These are phyloP conservation scores for Psilocybe mexicana DNA, from an alignment of 1,284 basidiomycete species.

Conservation along the genomic window DNA sequence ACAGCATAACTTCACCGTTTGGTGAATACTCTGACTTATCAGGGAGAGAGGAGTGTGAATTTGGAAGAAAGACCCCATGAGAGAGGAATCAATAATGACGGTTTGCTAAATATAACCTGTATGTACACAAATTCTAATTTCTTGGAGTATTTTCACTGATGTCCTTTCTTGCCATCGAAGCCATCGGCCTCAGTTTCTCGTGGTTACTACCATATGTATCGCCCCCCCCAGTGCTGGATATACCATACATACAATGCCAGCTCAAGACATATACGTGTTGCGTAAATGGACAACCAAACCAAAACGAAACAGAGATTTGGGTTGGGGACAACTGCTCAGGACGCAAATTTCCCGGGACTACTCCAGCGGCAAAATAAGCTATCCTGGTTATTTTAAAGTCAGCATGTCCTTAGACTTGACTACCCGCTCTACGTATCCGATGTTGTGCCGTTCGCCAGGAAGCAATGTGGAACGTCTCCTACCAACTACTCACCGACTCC, in stretches of 20 bases:
- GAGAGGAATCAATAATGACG: no score
- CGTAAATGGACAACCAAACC: no score
- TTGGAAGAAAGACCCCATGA: no score
- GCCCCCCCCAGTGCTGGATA: no score
- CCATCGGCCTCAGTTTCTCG: background rate
- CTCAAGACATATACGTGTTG: no score
- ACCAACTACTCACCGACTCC: background rate
- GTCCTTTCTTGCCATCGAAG: background rate
- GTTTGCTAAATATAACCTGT: no score
- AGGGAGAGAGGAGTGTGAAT: no score
- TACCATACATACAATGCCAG: no score
- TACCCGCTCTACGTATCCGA: constrained; percentile 23
- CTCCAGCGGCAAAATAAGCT: constrained; percentile 3
- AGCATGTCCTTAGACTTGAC: background rate
- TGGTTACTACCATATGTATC: background rate
- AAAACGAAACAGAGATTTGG: background rate
- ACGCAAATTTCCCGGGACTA: constrained; percentile 19
- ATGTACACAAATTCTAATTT: no score
- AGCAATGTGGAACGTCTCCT: background rate
- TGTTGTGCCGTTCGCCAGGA: constrained; percentile 26
- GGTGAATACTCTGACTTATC: no score
- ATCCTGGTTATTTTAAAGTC: background rate
- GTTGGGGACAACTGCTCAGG: background rate
- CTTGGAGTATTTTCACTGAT: background rate
- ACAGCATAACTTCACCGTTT: no score